Base-by-base conservation (phyloP, 208 protist genomes). In the Leptomonas pyrrhocoris region DNA sequence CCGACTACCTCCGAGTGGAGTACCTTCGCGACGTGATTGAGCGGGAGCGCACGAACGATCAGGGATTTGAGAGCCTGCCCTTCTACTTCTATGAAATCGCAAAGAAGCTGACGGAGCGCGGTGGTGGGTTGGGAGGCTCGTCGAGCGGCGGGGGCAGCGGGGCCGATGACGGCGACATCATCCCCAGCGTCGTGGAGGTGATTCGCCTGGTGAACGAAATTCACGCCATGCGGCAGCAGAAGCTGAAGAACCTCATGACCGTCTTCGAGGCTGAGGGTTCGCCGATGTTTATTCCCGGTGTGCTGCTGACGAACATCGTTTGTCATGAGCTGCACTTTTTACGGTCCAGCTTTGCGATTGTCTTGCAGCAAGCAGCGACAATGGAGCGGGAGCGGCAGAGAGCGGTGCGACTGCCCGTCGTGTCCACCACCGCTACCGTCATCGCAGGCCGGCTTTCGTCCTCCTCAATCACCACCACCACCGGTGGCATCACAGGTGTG, bases 21-120 rank as follows among this genome's bases (percentile, higher is more conserved):
- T 83, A 86, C 58, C 76, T 96, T 12, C 73, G 68, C 21, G 51
- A 81, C 19, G 73, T 92, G 28, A 45, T 94, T 19, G 84, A 85
- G 48, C 63, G 72, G n/a, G 92, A 96, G 73, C 71, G 80, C 40
- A 62, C 53, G 21, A 90, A 73, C 62, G 87, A 92, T n/a, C 64
- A 74, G 12, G 83, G 72, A n/a, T 96, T 96, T 67, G 83, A 90
- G 63, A 68, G 78, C 7, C 64, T 96, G 25, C 92, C 89, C 11
- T 96, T 94, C 55, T 93, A 93, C 74, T 96, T 96, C 68, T 96
- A 90, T 64, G 92, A 96, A 58, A 67, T 94, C 11, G 87, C 86
- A 0, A 93, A 94, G 68, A 69, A 65, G 69, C 36, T 68, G 42
- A 56, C 65, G 27, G 75, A 79, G 36, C 73, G 69, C 38, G 75